Evolutionary conservation across 306 rosid species (phyloP), one percentile per base, ranked within the genome.

Genomic region (Quercus robur): DNA sequence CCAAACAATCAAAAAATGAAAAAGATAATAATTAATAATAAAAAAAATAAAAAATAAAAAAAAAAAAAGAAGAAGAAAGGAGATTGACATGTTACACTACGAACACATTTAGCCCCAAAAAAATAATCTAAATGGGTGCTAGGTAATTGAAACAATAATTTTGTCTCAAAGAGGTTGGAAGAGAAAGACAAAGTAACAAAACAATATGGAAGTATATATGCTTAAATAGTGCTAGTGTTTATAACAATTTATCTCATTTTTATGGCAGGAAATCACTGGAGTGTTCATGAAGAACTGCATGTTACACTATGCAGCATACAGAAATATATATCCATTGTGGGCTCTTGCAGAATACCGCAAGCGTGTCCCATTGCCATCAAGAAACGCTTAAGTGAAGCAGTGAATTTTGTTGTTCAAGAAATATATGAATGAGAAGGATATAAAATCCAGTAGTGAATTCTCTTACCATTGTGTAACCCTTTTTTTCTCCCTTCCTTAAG

Each of bases 261-360:
- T 58, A 31, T 52, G 3, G 54, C 78, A 84, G 83, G 92, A 92
- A 85, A 79, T 88, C 73, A 90, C 89, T 0, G 91, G 91, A 44
- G 94, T 84, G 19, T 91, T 88, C 82, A 82, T 84, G 86, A 89
- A 85, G 83, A 91, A 91, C 33, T 87, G 90, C 58, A 88, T 92
- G 85, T 44, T 89, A 17, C 97, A 93, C 75, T 93, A 89, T 6
- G 89, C 97, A 63, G 87, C 91, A 82, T 88, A 89, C n/a, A 88
- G 97, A 77, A 87, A 88, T 77, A 90, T 88, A 20, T 93, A 75
- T 70, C 97, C 97, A 2, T 12, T 93, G 80, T 89, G 93, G 94
- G 97, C 90, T 69, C 83, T 91, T 1, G 97, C 89, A 52, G 97
- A 93, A 77, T 91, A 93, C 81, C 84, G 97, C 6, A 86, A 79